Percentiles rank a stretch among this genome's conserved stretches.
These are phyloP conservation scores for Madurella mycetomatis DNA, from an alignment of 2,329 filamentous ascomycete species.

Conservation along the genomic window DNA sequence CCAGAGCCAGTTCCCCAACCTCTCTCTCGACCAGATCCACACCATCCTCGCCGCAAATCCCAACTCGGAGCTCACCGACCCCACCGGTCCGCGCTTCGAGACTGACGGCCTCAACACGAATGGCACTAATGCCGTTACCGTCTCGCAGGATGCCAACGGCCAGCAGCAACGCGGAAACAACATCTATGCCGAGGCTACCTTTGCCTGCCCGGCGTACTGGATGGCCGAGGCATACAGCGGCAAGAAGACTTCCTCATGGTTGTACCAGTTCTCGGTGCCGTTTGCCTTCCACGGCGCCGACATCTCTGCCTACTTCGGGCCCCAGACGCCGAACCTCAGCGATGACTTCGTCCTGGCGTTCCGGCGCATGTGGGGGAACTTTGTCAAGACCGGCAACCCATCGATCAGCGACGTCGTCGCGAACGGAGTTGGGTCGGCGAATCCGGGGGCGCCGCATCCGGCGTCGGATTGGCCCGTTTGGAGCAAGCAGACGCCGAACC, in stretches of 20 bases:
- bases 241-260: constrained; percentile 31
- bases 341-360: constrained; percentile 21
- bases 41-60: constrained; percentile 32
- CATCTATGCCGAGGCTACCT: constrained; percentile 52
- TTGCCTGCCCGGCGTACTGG: constrained; percentile 55
- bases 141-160: constrained; percentile 45
- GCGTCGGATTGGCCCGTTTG: constrained; percentile 23
- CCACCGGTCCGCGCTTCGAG: constrained; percentile 28
- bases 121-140: constrained; percentile 44
- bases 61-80: constrained; percentile 22
- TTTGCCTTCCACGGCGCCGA: constrained; percentile 39
- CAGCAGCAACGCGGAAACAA: constrained; percentile 52
- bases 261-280: constrained; percentile 46
- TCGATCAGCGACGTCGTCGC: constrained; percentile 19
- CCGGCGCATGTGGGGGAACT: constrained; percentile 25
- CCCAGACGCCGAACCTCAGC: constrained; percentile 23
- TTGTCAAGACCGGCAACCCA: constrained; percentile 20
- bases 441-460: constrained; percentile 10
- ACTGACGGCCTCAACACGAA: constrained; percentile 24
- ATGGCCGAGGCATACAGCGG: constrained; percentile 43
- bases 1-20: constrained; percentile 31
- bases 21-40: constrained; percentile 31
- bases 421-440: constrained; percentile 16
- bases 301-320: constrained; percentile 34
- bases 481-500: constrained; percentile 5